Evolutionary conservation across 495 filamentous ascomycete species (phyloP), one percentile per base, ranked within the genome.

Genomic region (Bryoglossum gracile): DNA sequence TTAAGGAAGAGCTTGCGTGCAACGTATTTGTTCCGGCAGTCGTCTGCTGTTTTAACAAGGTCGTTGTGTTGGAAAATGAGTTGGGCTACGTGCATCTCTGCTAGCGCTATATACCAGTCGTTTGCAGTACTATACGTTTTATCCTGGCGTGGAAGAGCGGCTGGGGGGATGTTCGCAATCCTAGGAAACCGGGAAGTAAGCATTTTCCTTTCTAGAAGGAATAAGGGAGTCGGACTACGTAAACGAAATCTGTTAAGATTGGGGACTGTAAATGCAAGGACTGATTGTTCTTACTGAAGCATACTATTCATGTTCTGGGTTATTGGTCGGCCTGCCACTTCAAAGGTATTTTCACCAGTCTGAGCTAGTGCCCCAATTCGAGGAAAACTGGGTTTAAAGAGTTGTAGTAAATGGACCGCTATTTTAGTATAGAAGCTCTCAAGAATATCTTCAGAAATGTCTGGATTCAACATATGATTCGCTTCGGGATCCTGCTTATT

Each of bases 11-110:
- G 32, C 41, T 67, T 42, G 47, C 57, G 63, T 47, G 72, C 52
- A 22, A 68, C 44, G 33, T 65, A 62, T 50, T 59, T 57, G 38
- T 65, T 59, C 18, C 65, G 54, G 56, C 62, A 47, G 62, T 64
- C 64, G 48, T 65, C 51, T 50, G 61, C 53, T 18, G 64, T 36
- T 54, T 57, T 16, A 55, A 62, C 58, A 10, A 65, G 49, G 44
- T 68, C 65, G 48, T 72, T 70, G 24, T 65, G 66, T 54, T 72
- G 69, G 41, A 64, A 61, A 3, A 57, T 28, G 2, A 74, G 64
- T 43, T 68, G 63, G 35, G 49, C 57, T 43, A 67, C 30, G 37
- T 75, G 69, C 60, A 70, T 62, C 5, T 66, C 57, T 3, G 67
- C 64, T 34, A 74, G 54, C 26, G 61, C 63, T 8, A 55, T 47